Evolutionary conservation across 805 yeast species (phyloP).

Genomic region (Yarrowia sp.): DNA sequence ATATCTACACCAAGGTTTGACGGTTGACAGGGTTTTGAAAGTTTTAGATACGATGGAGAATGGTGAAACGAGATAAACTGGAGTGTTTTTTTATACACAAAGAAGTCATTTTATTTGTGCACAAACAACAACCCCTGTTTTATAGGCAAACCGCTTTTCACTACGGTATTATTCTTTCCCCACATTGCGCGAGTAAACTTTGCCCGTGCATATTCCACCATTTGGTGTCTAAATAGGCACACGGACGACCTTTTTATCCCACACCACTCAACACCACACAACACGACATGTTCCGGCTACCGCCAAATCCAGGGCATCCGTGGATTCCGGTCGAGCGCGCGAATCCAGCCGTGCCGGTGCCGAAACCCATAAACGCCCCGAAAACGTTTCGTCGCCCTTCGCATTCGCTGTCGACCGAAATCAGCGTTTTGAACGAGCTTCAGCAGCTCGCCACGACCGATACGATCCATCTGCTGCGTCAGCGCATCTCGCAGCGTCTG

Average conservation of each 20-base stretch:
- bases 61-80: background rate
- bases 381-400: background rate
- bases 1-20: background rate
- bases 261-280: background rate
- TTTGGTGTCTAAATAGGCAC: background rate
- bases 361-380: too few species aligned
- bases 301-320: background rate
- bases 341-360: background rate
- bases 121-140: too few species aligned
- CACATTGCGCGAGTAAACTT: background rate
- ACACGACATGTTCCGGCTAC: conserved; percentile 12
- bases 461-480: background rate
- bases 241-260: too few species aligned
- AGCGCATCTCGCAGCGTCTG: background rate
- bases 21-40: background rate
- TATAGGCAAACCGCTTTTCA: too few species aligned
- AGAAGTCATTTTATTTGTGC: too few species aligned
- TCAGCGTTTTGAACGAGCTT: background rate
- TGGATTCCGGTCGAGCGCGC: background rate
- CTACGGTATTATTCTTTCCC: background rate
- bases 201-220: background rate
- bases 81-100: too few species aligned
- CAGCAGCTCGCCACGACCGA: background rate
- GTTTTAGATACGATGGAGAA: background rate
- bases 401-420: background rate